These are phyloP conservation scores for Boletus insuetus DNA, from an alignment of 768 basidiomycete species.

Conservation along the genomic window DNA sequence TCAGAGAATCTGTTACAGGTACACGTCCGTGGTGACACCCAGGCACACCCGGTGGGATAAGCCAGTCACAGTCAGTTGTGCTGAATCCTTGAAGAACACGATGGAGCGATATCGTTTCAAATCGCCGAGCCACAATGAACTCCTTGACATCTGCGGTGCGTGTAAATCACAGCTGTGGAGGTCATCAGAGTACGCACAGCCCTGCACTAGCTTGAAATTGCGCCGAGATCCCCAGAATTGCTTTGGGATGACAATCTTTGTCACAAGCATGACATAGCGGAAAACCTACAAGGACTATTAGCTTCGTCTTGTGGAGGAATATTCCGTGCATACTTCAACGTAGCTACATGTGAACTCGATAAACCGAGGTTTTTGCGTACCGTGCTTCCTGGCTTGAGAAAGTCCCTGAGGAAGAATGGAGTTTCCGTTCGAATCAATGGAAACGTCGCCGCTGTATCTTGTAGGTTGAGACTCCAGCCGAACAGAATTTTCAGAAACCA, in stretches of 20 bases:
- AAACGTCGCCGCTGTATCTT: conserved; percentile 36
- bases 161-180: not conserved
- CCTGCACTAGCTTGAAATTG: conserved; percentile 60
- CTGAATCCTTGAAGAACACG: conserved; percentile 72
- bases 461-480: conserved; percentile 54
- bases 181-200: conserved; percentile 41
- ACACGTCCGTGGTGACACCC: conserved; percentile 46
- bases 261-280: conserved; percentile 60
- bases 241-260: conserved; percentile 68
- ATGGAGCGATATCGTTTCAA: conserved; percentile 79
- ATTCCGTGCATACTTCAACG: conserved; percentile 48
- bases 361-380: conserved; percentile 67
- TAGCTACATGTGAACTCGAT: conserved; percentile 69
- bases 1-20: conserved; percentile 64
- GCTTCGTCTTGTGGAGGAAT: not conserved
- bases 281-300: conserved; percentile 51
- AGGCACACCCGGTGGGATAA: conserved; percentile 43
- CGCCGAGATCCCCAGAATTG: conserved; percentile 72
- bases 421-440: conserved; percentile 53
- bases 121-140: conserved; percentile 77
- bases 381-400: conserved; percentile 46
- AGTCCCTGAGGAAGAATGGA: conserved; percentile 43
- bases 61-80: conserved; percentile 77
- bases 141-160: conserved; percentile 56
- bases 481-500: conserved; percentile 68